Percentiles rank a stretch among this genome's conserved stretches.
Evolutionary conservation across 148 eudicot species (phyloP).

Genomic region (Nepenthes mirabilis): DNA sequence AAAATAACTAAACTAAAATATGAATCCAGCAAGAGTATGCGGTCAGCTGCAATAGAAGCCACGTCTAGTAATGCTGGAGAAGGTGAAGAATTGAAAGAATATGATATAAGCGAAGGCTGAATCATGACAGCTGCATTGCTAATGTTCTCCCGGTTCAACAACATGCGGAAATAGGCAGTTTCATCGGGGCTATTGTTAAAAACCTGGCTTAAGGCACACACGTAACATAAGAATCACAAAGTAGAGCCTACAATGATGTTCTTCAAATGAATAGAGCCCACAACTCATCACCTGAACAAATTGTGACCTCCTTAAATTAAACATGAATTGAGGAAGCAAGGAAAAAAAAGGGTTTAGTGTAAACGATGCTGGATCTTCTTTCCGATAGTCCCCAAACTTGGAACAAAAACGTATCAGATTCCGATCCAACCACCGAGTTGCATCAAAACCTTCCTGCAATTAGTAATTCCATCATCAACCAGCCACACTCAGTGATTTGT

Average conservation of each 20-base stretch:
- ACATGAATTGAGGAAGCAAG: constrained; percentile 90
- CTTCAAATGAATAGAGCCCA: not conserved
- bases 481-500: not conserved
- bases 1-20: constrained; percentile 90
- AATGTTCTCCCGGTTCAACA: constrained; percentile 70
- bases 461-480: constrained; percentile 3
- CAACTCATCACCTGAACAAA: constrained; percentile 62
- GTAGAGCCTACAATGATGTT: not conserved
- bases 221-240: not conserved
- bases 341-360: constrained; percentile 85
- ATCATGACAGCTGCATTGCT: constrained; percentile 90
- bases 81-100: constrained; percentile 78
- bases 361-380: constrained; percentile 88
- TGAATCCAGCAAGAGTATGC: constrained; percentile 78
- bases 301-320: constrained; percentile 83
- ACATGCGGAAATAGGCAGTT: constrained; percentile 93
- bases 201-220: constrained; percentile 27
- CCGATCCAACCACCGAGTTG: constrained; percentile 94
- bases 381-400: constrained; percentile 88
- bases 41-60: constrained; percentile 76
- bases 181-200: constrained; percentile 97
- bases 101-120: constrained; percentile 87
- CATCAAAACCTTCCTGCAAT: constrained; percentile 89
- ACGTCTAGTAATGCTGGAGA: constrained; percentile 80
- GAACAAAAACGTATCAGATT: constrained; percentile 82